Base-by-base conservation (phyloP, 192 early-diverging fungal species). In the Backusella parvicylindrica region DNA sequence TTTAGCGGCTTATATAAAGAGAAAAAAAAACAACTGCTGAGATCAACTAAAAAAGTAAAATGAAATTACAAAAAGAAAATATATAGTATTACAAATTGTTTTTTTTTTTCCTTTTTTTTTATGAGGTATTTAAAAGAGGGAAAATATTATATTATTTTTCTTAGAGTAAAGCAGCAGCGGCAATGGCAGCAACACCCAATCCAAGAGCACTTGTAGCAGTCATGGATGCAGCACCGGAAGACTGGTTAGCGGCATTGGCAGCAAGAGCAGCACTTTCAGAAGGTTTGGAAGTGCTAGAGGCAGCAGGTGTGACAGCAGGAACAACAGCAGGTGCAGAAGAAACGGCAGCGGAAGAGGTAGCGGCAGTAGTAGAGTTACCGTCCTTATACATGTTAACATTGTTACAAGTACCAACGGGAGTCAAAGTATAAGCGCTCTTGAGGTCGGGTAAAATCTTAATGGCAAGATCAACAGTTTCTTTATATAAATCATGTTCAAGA, bases 401-500 rank as follows among this genome's bases (percentile, higher is more conserved):
- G 37, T 77, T 73, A 70, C 81, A 84, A 6, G 73, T 43, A 49
- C 79, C 74, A 32, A 83, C 80, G 2, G 77, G 79, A 60, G 74
- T 80, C 37, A 80, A 65, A 60, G 74, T 75, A 70, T 76, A 84
- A 13, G 76, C 71, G 3, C 69, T 77, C 33, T 79, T 49, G 37
- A 82, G 71, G 13, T 66, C 72, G 23, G 83, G 83, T 26, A 85
- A 23, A 37, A 83, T 35, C 36, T 75, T 72, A 60, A 83, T 79
- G 32, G 81, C 85, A 75, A 76, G 73, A 30, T 79, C 72, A 32
- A 86, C 80, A 12, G 84, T 83, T 32, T 67, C 70, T 3, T 76
- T 28, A 36, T 86, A 86, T 2, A 85, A 66, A 72, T 88, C 85
- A 53, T 88, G 87, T 76, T 88, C 80, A 49, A 88, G 80, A 16